phyloP scores from a whole-genome alignment of 2,329 filamentous ascomycete species.

The Tolypocladium endophyticum region DNA sequence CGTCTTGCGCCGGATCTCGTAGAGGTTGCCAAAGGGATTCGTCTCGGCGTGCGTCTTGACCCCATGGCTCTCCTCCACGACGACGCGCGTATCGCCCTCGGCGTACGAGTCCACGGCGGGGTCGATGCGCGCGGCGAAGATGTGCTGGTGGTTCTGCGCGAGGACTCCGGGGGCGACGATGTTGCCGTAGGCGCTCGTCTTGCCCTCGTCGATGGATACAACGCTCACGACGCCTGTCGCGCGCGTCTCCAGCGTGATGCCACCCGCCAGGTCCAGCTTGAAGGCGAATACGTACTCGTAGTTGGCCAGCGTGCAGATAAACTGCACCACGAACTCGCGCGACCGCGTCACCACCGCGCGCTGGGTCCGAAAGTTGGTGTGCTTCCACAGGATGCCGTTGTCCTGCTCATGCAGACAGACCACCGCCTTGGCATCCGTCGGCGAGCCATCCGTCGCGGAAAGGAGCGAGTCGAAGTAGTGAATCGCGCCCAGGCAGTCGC shows the following conservation, averaged over 20 bases:
- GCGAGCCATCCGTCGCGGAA: conserved; percentile 40
- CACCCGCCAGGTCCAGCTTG: conserved; percentile 51
- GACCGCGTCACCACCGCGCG: conserved; percentile 49
- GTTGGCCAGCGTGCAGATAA: conserved; percentile 58
- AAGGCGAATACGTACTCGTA: conserved; percentile 53
- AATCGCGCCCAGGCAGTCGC: conserved; percentile 60
- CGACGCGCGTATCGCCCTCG: conserved; percentile 39
- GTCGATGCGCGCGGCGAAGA: conserved; percentile 56
- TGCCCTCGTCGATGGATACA: conserved; percentile 47
- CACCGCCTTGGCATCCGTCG: conserved; percentile 42
- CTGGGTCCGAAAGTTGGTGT: conserved; percentile 57
- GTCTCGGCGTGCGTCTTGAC: conserved; percentile 33
- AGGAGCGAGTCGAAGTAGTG: conserved; percentile 51
- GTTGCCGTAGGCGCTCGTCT: conserved; percentile 43
- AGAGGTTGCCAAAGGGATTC: conserved; percentile 53
- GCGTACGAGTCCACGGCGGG: conserved; percentile 43
- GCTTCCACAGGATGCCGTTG: conserved; percentile 61
- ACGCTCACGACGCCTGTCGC: conserved; percentile 57
- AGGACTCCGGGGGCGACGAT: conserved; percentile 54
- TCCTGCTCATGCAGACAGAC: conserved; percentile 64
- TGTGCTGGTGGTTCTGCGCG: conserved; percentile 61
- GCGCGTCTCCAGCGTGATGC: conserved; percentile 49
- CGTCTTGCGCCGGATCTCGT: conserved; percentile 38
- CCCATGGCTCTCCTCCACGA: conserved; percentile 25
- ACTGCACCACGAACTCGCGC: conserved; percentile 56